Conservation (phyloP, 495 filamentous ascomycete species). For the Neurospora sp. region DNA sequence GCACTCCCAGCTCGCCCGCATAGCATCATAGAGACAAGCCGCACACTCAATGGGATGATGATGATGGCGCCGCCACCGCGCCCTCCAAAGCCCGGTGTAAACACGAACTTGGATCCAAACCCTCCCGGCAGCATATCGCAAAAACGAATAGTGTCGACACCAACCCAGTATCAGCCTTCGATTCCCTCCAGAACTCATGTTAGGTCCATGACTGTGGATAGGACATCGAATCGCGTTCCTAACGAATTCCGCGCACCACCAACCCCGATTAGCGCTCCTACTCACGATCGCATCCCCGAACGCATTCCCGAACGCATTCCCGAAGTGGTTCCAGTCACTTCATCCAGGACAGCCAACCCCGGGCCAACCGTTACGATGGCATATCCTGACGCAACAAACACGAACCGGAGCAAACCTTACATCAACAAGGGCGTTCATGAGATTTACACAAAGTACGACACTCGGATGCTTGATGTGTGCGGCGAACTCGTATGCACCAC, state of each 20-base stretch:
- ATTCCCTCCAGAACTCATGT: slow-evolving; percentile 31
- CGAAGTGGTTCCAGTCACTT: not conserved
- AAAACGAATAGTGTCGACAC: slow-evolving; percentile 42
- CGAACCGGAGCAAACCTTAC: slow-evolving; percentile 73
- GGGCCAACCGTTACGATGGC: slow-evolving; percentile 12
- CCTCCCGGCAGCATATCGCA: slow-evolving; percentile 20
- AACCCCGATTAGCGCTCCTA: slow-evolving; percentile 12
- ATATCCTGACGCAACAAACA: slow-evolving; percentile 75
- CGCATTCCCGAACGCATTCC: slow-evolving; percentile 14
- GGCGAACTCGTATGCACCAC: slow-evolving; percentile 80
- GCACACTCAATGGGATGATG: slow-evolving; percentile 10
- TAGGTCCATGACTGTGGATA: slow-evolving; percentile 41
- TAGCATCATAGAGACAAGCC: slow-evolving; percentile 21
- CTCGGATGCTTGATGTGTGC: slow-evolving; percentile 73
- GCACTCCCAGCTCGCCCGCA: slow-evolving; percentile 48
- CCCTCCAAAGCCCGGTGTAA: slow-evolving; percentile 32
- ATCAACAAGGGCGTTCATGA: slow-evolving; percentile 58
- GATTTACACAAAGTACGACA: slow-evolving; percentile 79
- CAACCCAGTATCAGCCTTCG: slow-evolving; percentile 32
- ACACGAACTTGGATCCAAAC: slow-evolving; percentile 24
- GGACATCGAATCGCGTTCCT: slow-evolving; percentile 23
- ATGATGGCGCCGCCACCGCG: slow-evolving; percentile 34
- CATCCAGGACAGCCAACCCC: slow-evolving; percentile 12
- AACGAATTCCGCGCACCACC: slow-evolving; percentile 23
- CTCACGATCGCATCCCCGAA: slow-evolving; percentile 11